These are phyloP conservation scores for Thyridium curvatum DNA, from an alignment of 2,329 filamentous ascomycete species.

Conservation along the genomic window DNA sequence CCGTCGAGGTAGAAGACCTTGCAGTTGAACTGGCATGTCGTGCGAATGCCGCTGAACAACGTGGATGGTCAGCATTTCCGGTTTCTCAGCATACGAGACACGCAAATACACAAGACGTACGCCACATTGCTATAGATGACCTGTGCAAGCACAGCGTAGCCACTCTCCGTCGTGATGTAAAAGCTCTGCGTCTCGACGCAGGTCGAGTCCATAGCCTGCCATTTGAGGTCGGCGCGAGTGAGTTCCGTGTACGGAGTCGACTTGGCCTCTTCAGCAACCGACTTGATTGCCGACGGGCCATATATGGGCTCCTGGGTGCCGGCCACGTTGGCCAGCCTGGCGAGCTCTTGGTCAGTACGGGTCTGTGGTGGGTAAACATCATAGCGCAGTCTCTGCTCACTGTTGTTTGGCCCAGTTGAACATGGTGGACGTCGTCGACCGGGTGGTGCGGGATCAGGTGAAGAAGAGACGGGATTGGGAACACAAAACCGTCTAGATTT, in stretches of 20 bases:
- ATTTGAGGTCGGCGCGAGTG: conserved; percentile 72
- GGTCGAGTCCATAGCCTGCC: conserved; percentile 75
- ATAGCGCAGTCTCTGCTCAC: conserved; percentile 44
- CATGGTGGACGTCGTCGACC: conserved; percentile 44
- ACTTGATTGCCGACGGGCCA: conserved; percentile 78
- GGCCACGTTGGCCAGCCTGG: conserved; percentile 69
- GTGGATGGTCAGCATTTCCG: neutral
- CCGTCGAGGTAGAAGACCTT: conserved; percentile 80
- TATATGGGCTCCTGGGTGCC: conserved; percentile 97
- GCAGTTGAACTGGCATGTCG: conserved; percentile 87
- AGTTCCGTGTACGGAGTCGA: conserved; percentile 75
- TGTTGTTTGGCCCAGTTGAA: conserved; percentile 94
- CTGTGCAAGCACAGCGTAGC: conserved; percentile 73
- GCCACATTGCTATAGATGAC: conserved; percentile 97
- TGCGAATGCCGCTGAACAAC: conserved; percentile 84
- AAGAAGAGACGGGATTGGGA: neutral
- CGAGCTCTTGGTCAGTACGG: conserved; percentile 12
- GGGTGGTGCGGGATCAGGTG: conserved; percentile 1
- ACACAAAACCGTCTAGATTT: conserved; percentile 1
- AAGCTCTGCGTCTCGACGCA: conserved; percentile 93
- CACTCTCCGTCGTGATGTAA: conserved; percentile 77
- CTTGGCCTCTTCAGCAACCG: conserved; percentile 76
- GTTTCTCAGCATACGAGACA: no score
- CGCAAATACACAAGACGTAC: conserved; percentile 47
- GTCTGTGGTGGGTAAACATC: neutral